A percentile compares a stretch with the other conserved stretches of the same genome.
Conservation (phyloP, 2,329 filamentous ascomycete species). For the Neonectria punicea region DNA sequence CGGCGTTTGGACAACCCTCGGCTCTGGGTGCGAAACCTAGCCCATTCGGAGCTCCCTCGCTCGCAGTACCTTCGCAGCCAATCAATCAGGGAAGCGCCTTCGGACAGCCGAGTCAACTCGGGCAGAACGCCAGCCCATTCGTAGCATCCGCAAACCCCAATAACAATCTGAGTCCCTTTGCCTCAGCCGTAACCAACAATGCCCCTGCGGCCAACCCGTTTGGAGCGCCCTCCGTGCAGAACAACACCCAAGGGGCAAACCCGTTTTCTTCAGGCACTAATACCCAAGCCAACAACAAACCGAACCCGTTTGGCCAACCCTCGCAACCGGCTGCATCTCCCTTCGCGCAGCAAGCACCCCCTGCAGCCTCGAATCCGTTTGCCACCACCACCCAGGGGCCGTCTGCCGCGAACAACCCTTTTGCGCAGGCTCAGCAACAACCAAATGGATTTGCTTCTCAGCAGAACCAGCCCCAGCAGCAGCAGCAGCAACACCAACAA, state of each 20-base stretch:
- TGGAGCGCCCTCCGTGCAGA: conserved; percentile 32
- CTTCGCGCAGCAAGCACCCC: conserved; percentile 34
- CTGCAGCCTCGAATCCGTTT: conserved; percentile 44
- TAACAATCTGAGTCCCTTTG: conserved; percentile 43
- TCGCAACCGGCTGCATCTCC: conserved; percentile 32
- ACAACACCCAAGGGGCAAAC: conserved; percentile 30
- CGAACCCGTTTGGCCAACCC: conserved; percentile 44
- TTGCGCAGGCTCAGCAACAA: conserved; percentile 40
- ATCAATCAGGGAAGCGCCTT: conserved; percentile 41
- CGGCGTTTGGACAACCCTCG: conserved; percentile 59
- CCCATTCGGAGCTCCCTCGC: conserved; percentile 49
- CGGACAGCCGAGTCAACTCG: conserved; percentile 50
- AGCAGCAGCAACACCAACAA: conserved; percentile 25
- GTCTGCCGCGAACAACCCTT: conserved; percentile 39
- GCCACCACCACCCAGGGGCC: conserved; percentile 32
- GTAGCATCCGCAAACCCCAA: conserved; percentile 35
- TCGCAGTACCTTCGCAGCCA: conserved; percentile 50
- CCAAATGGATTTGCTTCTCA: conserved; percentile 39
- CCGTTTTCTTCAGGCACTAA: conserved; percentile 36
- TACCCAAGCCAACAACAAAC: conserved; percentile 28
- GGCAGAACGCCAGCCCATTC: conserved; percentile 53
- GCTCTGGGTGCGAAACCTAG: conserved; percentile 46
- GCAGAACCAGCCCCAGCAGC: conserved; percentile 27
- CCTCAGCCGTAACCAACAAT: conserved; percentile 31
- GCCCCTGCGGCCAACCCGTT: conserved; percentile 44